A percentile compares a stretch with the other conserved stretches of the same genome.
Evolutionary conservation across 2,329 filamentous ascomycete species (phyloP).

Genomic region (Sclerotiophoma versabilis): DNA sequence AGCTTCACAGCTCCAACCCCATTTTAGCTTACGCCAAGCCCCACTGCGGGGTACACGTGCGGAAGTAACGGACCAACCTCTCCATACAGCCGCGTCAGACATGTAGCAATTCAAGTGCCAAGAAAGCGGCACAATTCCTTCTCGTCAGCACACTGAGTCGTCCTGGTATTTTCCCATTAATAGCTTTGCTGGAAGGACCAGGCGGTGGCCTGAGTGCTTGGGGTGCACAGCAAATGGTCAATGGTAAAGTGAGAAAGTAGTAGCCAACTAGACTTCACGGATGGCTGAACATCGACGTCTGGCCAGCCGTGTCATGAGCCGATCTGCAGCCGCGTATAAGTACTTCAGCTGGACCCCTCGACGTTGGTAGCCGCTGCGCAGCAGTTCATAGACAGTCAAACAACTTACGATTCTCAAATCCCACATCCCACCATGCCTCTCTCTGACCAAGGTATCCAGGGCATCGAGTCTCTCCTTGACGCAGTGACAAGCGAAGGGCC

Average conservation of each 20-base stretch:
- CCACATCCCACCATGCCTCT: slow-evolving; percentile 36
- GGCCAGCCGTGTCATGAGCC: not conserved
- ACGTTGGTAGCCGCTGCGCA: not conserved
- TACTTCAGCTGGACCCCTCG: slow-evolving; percentile 7
- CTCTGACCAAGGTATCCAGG: slow-evolving; percentile 35
- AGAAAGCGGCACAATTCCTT: not conserved
- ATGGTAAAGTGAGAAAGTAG: not conserved
- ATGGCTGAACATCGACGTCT: not conserved
- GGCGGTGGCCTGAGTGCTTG: not conserved
- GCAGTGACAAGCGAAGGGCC: slow-evolving; percentile 33
- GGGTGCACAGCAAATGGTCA: not conserved
- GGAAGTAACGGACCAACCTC: not conserved
- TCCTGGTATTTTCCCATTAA: not conserved
- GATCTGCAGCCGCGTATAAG: slow-evolving; percentile 3
- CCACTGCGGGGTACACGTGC: slow-evolving; percentile 12
- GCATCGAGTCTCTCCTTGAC: slow-evolving; percentile 48
- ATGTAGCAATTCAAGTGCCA: not conserved
- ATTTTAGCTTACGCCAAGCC: slow-evolving; percentile 1
- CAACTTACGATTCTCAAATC: not conserved
- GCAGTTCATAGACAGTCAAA: slow-evolving; percentile 1
- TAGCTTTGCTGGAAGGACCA: not conserved
- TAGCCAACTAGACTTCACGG: not conserved
- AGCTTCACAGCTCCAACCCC: slow-evolving; percentile 2
- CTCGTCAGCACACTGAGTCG: not conserved
- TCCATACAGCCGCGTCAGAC: not conserved